Evolutionary conservation across 208 protist species (phyloP).

Genomic region (Naegleria gruberi): DNA sequence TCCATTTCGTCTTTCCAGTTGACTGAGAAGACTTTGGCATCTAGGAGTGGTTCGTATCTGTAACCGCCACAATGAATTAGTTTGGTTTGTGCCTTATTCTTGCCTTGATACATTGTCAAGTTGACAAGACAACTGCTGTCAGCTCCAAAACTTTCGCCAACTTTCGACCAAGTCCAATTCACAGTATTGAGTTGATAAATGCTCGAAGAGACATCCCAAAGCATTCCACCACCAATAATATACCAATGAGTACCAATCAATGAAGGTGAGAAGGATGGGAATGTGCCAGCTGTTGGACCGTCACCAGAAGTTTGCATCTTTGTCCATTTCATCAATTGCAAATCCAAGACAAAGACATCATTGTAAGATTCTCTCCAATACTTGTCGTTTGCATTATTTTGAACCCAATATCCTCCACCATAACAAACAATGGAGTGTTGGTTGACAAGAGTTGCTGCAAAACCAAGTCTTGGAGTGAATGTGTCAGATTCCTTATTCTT

Average conservation of each 20-base stretch:
- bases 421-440: neutral
- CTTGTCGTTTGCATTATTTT: neutral
- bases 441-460: neutral
- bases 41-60: neutral
- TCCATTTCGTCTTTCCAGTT: neutral
- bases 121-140: neutral
- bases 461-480: neutral
- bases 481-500: neutral
- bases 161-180: neutral
- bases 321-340: neutral
- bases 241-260: neutral
- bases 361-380: neutral
- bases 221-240: neutral
- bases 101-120: neutral
- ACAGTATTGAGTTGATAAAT: neutral
- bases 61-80: neutral
- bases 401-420: slow-evolving; percentile 6
- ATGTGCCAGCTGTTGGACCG: neutral
- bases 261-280: neutral
- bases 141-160: neutral
- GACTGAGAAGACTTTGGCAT: neutral
- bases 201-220: neutral
- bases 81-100: neutral
- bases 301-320: neutral
- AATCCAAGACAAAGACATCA: neutral